These are phyloP conservation scores for Dunaliella primolecta DNA, from an alignment of 139 green algal species.

Conservation along the genomic window DNA sequence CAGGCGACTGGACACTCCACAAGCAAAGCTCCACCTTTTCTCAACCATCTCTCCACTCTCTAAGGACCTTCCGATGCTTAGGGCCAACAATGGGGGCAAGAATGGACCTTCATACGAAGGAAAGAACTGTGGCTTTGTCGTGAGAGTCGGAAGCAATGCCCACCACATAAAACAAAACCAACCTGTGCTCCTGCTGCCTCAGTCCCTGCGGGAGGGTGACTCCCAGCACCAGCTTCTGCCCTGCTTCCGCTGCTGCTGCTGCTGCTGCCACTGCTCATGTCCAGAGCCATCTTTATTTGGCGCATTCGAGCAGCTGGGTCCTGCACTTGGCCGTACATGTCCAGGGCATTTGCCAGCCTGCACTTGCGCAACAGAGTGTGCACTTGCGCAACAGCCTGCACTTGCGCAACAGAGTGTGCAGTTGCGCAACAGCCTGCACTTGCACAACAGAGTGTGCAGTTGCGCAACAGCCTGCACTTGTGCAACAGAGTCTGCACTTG, in stretches of 20 bases:
- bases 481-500: neutral
- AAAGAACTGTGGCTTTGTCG: too few relatives aligned
- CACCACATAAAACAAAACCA: too few relatives aligned
- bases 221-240: neutral
- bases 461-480: slow-evolving; percentile 43
- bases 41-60: too few relatives aligned
- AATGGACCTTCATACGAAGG: too few relatives aligned
- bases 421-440: slow-evolving; percentile 44
- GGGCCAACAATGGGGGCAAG: too few relatives aligned
- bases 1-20: too few relatives aligned
- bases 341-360: slow-evolving; percentile 68
- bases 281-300: slow-evolving; percentile 63
- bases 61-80: too few relatives aligned
- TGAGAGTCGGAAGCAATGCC: too few relatives aligned
- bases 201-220: too few relatives aligned
- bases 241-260: too few relatives aligned
- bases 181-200: too few relatives aligned
- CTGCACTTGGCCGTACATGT: slow-evolving; percentile 50
- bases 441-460: neutral
- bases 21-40: too few relatives aligned
- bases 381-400: slow-evolving; percentile 44
- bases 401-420: neutral
- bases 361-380: neutral
- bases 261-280: slow-evolving; percentile 8
- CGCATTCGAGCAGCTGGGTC: slow-evolving; percentile 72